Conservation (phyloP, 148 eudicot species). For the Chenopodium formosanum region DNA sequence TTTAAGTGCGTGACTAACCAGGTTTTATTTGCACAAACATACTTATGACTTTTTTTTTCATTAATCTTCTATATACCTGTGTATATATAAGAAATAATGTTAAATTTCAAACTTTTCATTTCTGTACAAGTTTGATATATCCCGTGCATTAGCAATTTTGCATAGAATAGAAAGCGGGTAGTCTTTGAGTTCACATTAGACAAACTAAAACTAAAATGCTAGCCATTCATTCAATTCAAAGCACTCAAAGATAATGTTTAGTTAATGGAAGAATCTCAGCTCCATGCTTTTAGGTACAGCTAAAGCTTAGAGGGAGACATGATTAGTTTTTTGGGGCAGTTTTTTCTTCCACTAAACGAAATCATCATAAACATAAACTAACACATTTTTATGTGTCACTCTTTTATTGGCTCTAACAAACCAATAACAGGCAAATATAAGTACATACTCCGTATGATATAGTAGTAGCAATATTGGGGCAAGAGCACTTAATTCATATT, state of each 20-base stretch:
- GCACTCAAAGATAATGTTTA: not conserved
- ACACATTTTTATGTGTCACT: not conserved
- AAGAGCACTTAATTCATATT: slow-evolving; percentile 4
- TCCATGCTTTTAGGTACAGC: slow-evolving; percentile 15
- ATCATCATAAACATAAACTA: not conserved
- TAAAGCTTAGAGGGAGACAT: slow-evolving; percentile 12
- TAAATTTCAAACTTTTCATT: too few species aligned
- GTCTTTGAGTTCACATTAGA: not conserved
- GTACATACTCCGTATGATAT: too few species aligned
- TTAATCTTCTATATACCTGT: too few species aligned
- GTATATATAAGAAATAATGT: too few species aligned
- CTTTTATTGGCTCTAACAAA: not conserved
- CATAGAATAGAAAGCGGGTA: not conserved
- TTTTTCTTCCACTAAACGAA: slow-evolving; percentile 14
- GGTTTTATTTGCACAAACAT: too few species aligned
- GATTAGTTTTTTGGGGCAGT: slow-evolving; percentile 1
- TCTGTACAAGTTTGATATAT: too few species aligned
- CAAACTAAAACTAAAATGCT: not conserved
- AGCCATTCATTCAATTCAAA: not conserved
- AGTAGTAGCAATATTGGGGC: not conserved
- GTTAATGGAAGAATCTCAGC: not conserved
- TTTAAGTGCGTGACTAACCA: too few species aligned
- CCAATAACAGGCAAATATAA: not conserved
- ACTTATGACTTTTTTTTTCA: too few species aligned
- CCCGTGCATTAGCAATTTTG: too few species aligned